Conservation (phyloP, 768 basidiomycete species). For the Asterophora parasitica region DNA sequence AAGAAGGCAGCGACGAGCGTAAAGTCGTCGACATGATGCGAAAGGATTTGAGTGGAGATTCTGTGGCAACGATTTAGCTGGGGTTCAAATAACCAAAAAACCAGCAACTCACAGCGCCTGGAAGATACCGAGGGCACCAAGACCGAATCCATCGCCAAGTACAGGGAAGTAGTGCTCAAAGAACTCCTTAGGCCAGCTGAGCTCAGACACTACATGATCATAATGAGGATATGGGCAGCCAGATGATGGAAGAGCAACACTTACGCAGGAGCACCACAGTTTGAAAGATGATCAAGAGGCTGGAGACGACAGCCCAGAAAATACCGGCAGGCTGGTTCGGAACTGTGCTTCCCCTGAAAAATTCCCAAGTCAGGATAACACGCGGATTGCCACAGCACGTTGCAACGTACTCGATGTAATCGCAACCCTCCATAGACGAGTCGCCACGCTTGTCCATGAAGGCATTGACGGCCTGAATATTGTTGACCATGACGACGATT, state of each 20-base stretch:
- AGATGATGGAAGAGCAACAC: constrained; percentile 17
- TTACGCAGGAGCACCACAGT: constrained; percentile 64
- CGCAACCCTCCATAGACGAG: constrained; percentile 49
- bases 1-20: constrained; percentile 85
- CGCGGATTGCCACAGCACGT: background rate
- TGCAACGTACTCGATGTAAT: constrained; percentile 69
- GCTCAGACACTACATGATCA: constrained; percentile 57
- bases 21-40: constrained; percentile 77
- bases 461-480: constrained; percentile 69
- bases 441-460: constrained; percentile 42
- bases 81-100: background rate
- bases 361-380: background rate
- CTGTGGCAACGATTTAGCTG: constrained; percentile 24
- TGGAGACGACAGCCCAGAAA: constrained; percentile 87
- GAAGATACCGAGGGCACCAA: constrained; percentile 85
- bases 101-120: constrained; percentile 62
- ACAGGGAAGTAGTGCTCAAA: constrained; percentile 91
- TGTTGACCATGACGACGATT: constrained; percentile 68
- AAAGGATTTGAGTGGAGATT: constrained; percentile 65
- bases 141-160: constrained; percentile 79
- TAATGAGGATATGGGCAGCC: background rate
- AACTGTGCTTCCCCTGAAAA: constrained; percentile 67
- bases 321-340: constrained; percentile 89
- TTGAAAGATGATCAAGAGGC: constrained; percentile 82
- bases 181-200: constrained; percentile 72